Evolutionary conservation across 2,329 filamentous ascomycete species (phyloP).

Genomic region (Cladosporium cucumerinum): DNA sequence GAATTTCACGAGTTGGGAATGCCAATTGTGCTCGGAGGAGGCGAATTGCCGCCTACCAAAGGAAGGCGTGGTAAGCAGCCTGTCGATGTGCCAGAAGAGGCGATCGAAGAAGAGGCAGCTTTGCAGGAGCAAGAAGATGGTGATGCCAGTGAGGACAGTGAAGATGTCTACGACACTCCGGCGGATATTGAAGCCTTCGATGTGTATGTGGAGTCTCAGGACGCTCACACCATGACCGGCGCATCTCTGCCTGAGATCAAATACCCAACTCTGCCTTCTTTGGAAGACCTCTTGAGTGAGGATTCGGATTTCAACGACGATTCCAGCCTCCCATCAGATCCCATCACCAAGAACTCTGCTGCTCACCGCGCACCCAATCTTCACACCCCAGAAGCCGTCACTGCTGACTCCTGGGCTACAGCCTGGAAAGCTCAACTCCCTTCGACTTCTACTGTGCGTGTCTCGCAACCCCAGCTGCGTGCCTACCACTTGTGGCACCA

Average conservation of each 20-base stretch:
- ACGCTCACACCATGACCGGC: conserved; percentile 15
- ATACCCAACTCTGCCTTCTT: conserved; percentile 17
- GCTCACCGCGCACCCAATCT: background rate
- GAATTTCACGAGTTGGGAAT: conserved; percentile 63
- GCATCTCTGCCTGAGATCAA: conserved; percentile 8
- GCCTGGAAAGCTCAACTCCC: conserved; percentile 16
- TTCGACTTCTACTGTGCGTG: conserved; percentile 13
- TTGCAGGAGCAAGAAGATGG: conserved; percentile 26
- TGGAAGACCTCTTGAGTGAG: background rate
- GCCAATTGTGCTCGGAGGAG: conserved; percentile 58
- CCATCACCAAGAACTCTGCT: background rate
- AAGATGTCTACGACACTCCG: conserved; percentile 33
- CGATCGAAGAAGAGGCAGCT: background rate
- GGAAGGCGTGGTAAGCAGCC: conserved; percentile 16
- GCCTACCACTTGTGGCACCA: conserved; percentile 66
- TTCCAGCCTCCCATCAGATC: background rate
- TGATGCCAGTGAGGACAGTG: conserved; percentile 22
- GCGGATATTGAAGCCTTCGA: conserved; percentile 24
- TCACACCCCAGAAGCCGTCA: conserved; percentile 12
- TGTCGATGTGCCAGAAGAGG: conserved; percentile 17
- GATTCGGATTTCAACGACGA: background rate
- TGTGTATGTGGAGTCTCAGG: conserved; percentile 11
- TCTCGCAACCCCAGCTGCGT: conserved; percentile 33
- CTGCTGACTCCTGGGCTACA: conserved; percentile 22
- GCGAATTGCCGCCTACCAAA: conserved; percentile 22